phyloP scores from a whole-genome alignment of 78 protist genomes.

The Planoprotostelium fungivorum region DNA sequence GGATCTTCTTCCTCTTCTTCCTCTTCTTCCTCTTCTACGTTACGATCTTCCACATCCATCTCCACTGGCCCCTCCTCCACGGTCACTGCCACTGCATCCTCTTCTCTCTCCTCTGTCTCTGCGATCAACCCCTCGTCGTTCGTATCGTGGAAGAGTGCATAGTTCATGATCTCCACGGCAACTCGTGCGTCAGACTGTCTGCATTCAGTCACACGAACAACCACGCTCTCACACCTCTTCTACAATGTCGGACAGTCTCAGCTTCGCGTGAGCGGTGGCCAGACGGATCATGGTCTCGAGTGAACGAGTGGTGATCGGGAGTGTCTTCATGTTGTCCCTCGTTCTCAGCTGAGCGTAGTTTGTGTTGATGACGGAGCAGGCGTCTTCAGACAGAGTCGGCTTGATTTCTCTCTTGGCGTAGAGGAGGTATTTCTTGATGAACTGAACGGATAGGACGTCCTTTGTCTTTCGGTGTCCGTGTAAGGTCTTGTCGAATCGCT shows the following conservation, averaged over 20 bases:
- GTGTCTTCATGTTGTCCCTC: slow-evolving; percentile 29
- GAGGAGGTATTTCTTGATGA: slow-evolving; percentile 73
- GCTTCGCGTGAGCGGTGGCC: slow-evolving; percentile 95
- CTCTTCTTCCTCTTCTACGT: background rate
- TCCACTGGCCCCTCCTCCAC: background rate
- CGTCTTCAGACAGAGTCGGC: slow-evolving; percentile 68
- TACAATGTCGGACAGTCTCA: slow-evolving; percentile 48
- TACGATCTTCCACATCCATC: background rate
- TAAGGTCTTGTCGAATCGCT: slow-evolving; percentile 23
- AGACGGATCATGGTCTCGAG: slow-evolving; percentile 97
- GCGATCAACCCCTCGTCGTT: background rate
- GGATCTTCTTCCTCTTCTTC: background rate
- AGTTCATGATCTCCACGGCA: slow-evolving; percentile 47
- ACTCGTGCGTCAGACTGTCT: slow-evolving; percentile 27
- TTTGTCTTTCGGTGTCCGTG: slow-evolving; percentile 19
- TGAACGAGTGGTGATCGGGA: slow-evolving; percentile 96
- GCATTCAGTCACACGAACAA: background rate
- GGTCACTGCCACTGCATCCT: background rate
- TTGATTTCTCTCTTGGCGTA: slow-evolving; percentile 28
- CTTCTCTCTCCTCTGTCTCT: background rate
- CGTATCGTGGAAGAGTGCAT: slow-evolving; percentile 32
- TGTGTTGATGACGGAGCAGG: slow-evolving; percentile 8
- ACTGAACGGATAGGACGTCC: slow-evolving; percentile 44
- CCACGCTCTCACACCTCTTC: background rate
- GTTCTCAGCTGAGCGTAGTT: slow-evolving; percentile 39